Base-by-base conservation (phyloP, 2,329 filamentous ascomycete species). In the Aspergillus aculeatinus region DNA sequence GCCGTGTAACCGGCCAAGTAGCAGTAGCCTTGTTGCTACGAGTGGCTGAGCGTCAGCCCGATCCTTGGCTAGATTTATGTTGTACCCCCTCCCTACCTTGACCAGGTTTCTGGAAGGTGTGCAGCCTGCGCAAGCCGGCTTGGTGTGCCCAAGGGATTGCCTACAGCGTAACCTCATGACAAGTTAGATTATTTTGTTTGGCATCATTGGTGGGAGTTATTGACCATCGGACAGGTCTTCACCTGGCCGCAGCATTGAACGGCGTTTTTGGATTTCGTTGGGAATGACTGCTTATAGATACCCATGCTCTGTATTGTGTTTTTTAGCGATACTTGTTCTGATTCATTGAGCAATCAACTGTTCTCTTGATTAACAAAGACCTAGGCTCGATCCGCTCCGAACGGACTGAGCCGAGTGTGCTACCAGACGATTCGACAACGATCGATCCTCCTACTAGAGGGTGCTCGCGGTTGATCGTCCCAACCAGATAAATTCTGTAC, bases 201-300 rank as follows among this genome's bases (percentile, higher is more conserved):
- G 60, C 48, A 51, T 61, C 48, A 48, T 61, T 53, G 56, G 57
- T 47, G 5, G 48, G 56, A 51, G 52, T 56, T 47, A 7, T 19
- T 6, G 14, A 44, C 16, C 39, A 44, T 19, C n/a, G 33, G 33
- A 19, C 14, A 4, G 39, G 39, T 19, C 39, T 44, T 44, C 39
- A 35, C 33, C 39, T 16, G 6, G 39, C 39, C 6, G 39, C 16
- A 44, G 39, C 39, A 19, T 44, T 44, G 39, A 16, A 44, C 39
- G 39, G 39, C 39, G 39, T 44, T 44, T 44, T 19, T 19, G 39
- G 39, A 44, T 44, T 19, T 42, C 1, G 1, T 16, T 16, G 39
- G 39, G 5, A 7, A n/a, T 7, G 27, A 29, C 1, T 29, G 9
- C 27, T 9, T 44, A n/a, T 19, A 44, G 39, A 44, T 44, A 44